phyloP scores from a whole-genome alignment of 2,329 filamentous ascomycete species.

The Meredithiella fracta region DNA sequence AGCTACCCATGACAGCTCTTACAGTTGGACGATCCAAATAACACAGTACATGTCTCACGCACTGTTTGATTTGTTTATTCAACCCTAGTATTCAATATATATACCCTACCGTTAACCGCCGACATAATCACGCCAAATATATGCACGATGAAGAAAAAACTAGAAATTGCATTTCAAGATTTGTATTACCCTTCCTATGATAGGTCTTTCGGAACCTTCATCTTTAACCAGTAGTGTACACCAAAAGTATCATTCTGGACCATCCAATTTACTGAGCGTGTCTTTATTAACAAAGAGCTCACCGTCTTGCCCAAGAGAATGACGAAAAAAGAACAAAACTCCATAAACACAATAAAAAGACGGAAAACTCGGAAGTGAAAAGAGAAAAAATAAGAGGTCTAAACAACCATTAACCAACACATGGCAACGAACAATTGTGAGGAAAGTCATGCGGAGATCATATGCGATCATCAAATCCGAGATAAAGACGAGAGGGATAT shows the following conservation, averaged over 20 bases:
- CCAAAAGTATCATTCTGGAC: too few species aligned
- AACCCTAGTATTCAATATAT: not conserved
- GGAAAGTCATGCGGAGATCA: conserved; percentile 2
- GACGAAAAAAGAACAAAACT: conserved; percentile 2
- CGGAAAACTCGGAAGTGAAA: not conserved
- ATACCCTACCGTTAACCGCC: not conserved
- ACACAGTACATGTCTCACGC: not conserved
- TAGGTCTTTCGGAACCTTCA: too few species aligned
- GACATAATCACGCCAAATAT: too few species aligned
- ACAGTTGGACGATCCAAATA: too few species aligned
- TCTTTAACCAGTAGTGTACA: too few species aligned
- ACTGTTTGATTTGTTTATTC: not conserved
- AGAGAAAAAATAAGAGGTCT: not conserved
- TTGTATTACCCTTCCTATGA: not conserved
- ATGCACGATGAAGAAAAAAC: not conserved
- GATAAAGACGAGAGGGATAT: not conserved
- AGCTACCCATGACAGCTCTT: too few species aligned
- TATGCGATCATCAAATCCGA: conserved; percentile 2
- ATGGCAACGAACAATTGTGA: conserved; percentile 3
- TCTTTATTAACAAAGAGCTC: too few species aligned
- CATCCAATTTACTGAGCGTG: too few species aligned
- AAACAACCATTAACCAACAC: conserved; percentile 6
- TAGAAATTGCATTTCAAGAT: not conserved
- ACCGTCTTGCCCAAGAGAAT: too few species aligned
- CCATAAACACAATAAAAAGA: not conserved